A percentile compares a stretch with the other conserved stretches of the same genome.
phyloP scores from a whole-genome alignment of 139 green algal genomes.

The Volvox reticuliferus region DNA sequence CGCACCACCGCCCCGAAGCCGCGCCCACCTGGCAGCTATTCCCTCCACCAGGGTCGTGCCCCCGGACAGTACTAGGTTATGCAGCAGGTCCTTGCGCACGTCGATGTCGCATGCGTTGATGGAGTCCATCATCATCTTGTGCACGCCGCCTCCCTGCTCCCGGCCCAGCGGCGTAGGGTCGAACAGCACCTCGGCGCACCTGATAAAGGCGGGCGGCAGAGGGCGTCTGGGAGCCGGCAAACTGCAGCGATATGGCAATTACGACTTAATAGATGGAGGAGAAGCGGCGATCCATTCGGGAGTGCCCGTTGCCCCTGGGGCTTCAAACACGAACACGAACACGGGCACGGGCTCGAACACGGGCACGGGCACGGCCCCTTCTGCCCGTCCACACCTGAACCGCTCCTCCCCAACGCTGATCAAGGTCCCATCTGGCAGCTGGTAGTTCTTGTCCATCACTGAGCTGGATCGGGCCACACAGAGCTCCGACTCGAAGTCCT shows the following conservation, averaged over 20 bases:
- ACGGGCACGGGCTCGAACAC: too few relatives aligned
- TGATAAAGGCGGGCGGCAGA: neutral
- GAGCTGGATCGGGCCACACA: slow-evolving; percentile 72
- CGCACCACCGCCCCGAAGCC: too few relatives aligned
- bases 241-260: too few relatives aligned
- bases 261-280: too few relatives aligned
- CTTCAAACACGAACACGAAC: too few relatives aligned
- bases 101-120: slow-evolving; percentile 97
- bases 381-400: slow-evolving; percentile 32
- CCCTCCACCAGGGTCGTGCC: slow-evolving; percentile 94
- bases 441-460: slow-evolving; percentile 89
- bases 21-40: slow-evolving; percentile 55
- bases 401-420: slow-evolving; percentile 57
- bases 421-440: slow-evolving; percentile 49
- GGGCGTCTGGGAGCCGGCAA: too few relatives aligned
- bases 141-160: slow-evolving; percentile 74
- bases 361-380: too few relatives aligned
- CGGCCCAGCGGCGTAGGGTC: slow-evolving; percentile 74
- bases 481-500: slow-evolving; percentile 95
- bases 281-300: too few relatives aligned
- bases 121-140: slow-evolving; percentile 89
- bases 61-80: slow-evolving; percentile 92
- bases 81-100: slow-evolving; percentile 92
- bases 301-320: too few relatives aligned
- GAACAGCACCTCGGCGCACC: slow-evolving; percentile 95